These are phyloP conservation scores for Plasmodium gallinaceum DNA, from an alignment of 169 alveolate genomes.

Conservation along the genomic window DNA sequence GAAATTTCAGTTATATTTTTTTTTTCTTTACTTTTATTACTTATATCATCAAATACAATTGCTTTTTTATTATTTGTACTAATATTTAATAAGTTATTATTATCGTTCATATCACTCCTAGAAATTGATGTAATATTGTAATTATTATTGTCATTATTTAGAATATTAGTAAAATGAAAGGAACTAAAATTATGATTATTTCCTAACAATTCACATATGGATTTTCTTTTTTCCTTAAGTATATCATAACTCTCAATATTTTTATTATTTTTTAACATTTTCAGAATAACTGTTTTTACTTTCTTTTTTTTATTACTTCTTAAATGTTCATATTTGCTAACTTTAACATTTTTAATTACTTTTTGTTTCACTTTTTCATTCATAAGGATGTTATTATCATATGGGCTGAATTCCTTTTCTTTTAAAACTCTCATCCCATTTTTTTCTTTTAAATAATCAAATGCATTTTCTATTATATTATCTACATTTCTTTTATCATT, in stretches of 20 bases:
- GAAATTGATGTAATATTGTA: too few relatives aligned
- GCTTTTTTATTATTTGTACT: not conserved
- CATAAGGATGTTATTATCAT: constrained; percentile 71
- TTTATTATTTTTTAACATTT: constrained; percentile 40
- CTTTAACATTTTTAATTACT: constrained; percentile 33
- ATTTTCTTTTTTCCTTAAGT: constrained; percentile 29
- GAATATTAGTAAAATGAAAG: not conserved
- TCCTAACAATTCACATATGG: constrained; percentile 1
- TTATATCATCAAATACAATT: not conserved
- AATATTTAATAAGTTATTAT: not conserved
- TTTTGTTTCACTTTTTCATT: constrained; percentile 58
- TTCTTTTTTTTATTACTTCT: constrained; percentile 61
- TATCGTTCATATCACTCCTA: not conserved
- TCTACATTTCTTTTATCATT: not conserved
- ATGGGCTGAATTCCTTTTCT: constrained; percentile 27
- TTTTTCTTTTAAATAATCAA: constrained; percentile 43
- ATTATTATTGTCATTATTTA: not conserved
- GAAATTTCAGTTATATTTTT: not conserved
- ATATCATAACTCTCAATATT: constrained; percentile 44
- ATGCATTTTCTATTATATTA: constrained; percentile 15
- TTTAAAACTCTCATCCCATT: constrained; percentile 28
- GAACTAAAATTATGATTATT: not conserved
- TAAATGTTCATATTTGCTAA: constrained; percentile 56
- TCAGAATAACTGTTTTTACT: constrained; percentile 33
- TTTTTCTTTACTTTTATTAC: not conserved